Percentiles rank a stretch among this genome's conserved stretches.
Evolutionary conservation across 2,329 filamentous ascomycete species (phyloP).

Genomic region (Pseudofabraea citricarpa): DNA sequence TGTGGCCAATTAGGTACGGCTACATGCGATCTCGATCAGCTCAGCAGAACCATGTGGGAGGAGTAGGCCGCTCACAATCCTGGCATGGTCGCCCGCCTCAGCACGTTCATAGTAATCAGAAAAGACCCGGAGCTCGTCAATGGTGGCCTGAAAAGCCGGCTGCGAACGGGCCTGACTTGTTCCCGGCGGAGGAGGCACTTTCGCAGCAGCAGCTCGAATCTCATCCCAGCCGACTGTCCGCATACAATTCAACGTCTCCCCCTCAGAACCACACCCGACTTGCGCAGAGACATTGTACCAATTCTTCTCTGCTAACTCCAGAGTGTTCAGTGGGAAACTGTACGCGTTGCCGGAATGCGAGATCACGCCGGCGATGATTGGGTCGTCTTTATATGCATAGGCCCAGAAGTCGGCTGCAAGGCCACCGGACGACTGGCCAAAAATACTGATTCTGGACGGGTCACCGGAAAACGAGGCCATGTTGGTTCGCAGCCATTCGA

Average conservation of each 20-base stretch:
- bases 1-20: neutral
- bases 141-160: neutral
- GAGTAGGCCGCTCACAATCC: too few species aligned
- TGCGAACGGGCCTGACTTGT: too few species aligned
- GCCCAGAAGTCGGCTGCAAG: neutral
- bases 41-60: too few species aligned
- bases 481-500: slow-evolving; percentile 53
- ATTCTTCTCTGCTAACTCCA: neutral
- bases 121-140: neutral
- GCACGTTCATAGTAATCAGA: neutral
- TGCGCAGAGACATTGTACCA: neutral
- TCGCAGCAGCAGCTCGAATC: neutral
- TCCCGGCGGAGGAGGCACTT: neutral
- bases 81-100: too few species aligned
- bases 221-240: neutral
- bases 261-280: neutral
- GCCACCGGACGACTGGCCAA: neutral
- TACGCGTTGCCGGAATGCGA: neutral
- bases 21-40: too few species aligned
- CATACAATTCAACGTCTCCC: neutral
- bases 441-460: slow-evolving; percentile 34
- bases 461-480: slow-evolving; percentile 61
- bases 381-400: neutral
- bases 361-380: neutral
- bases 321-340: neutral